Conservation (phyloP, 768 basidiomycete species). For the Panus rudis region DNA sequence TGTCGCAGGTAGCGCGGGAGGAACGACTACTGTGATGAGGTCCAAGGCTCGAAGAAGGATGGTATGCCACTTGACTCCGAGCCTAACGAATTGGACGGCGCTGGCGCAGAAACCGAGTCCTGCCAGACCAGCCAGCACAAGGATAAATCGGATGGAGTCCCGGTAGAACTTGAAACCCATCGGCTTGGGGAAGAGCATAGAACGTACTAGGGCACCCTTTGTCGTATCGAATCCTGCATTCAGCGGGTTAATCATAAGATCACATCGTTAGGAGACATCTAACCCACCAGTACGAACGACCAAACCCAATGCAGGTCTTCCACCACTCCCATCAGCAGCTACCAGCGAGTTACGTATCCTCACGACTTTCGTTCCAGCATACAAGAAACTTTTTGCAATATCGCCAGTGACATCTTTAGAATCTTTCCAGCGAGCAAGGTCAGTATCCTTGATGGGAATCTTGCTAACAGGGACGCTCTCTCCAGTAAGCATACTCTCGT, state of each 20-base stretch:
- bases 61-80: constrained; percentile 87
- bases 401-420: constrained; percentile 53
- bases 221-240: constrained; percentile 90
- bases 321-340: constrained; percentile 44
- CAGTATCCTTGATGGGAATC: constrained; percentile 72
- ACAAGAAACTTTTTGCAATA: constrained; percentile 76
- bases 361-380: constrained; percentile 86
- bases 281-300: constrained; percentile 78
- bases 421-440: constrained; percentile 63
- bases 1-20: constrained; percentile 94
- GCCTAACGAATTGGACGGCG: constrained; percentile 84
- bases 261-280: background rate
- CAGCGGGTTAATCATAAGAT: constrained; percentile 1
- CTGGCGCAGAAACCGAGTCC: constrained; percentile 86
- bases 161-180: constrained; percentile 99
- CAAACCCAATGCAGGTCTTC: constrained; percentile 65
- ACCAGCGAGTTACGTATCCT: constrained; percentile 66
- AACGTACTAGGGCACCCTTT: constrained; percentile 90
- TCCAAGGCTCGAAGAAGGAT: constrained; percentile 91
- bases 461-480: constrained; percentile 98
- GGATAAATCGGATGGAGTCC: constrained; percentile 86
- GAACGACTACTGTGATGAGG: constrained; percentile 94
- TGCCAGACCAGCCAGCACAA: constrained; percentile 87
- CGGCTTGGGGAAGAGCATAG: constrained; percentile 98
- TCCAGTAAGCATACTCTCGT: constrained; percentile 98